Evolutionary conservation across 2,329 filamentous ascomycete species (phyloP).

Genomic region (Colletotrichum sp.): DNA sequence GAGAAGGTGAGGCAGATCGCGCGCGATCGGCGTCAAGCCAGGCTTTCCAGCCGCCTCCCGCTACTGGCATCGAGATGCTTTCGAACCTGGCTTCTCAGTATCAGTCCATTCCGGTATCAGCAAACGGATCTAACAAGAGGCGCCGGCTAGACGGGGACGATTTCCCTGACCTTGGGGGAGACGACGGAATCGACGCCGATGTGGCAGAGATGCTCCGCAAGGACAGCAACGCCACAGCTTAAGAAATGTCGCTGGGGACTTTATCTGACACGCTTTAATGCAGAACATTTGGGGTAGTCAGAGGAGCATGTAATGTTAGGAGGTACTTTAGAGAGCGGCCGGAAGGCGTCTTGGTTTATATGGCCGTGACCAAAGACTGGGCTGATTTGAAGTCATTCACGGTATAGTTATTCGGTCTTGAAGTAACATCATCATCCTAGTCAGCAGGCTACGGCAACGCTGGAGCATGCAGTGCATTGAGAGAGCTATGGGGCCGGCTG

Average conservation of each 20-base stretch:
- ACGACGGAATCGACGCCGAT: slow-evolving; percentile 62
- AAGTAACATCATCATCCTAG: not conserved
- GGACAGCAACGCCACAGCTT: slow-evolving; percentile 34
- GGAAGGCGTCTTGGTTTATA: not conserved
- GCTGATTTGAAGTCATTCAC: not conserved
- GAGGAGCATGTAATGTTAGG: not conserved
- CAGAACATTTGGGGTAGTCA: not conserved
- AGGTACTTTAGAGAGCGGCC: not conserved
- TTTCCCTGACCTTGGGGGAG: slow-evolving; percentile 58
- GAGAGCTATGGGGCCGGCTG: not conserved
- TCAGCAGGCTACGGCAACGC: not conserved
- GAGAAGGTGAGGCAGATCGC: slow-evolving; percentile 23
- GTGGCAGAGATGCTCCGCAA: slow-evolving; percentile 60
- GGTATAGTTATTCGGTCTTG: not conserved
- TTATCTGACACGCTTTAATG: not conserved
- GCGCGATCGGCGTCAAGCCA: slow-evolving; percentile 21
- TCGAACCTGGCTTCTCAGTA: slow-evolving; percentile 48
- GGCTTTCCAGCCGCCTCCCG: slow-evolving; percentile 23
- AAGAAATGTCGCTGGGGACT: not conserved
- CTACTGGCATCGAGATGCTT: slow-evolving; percentile 44
- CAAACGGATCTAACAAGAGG: slow-evolving; percentile 62
- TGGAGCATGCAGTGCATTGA: not conserved
- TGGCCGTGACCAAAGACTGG: not conserved
- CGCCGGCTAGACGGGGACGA: slow-evolving; percentile 57
- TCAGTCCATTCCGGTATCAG: slow-evolving; percentile 53